Base-by-base conservation (phyloP, 352 stramenopile species). In the Globisporangium acanthophoron region DNA sequence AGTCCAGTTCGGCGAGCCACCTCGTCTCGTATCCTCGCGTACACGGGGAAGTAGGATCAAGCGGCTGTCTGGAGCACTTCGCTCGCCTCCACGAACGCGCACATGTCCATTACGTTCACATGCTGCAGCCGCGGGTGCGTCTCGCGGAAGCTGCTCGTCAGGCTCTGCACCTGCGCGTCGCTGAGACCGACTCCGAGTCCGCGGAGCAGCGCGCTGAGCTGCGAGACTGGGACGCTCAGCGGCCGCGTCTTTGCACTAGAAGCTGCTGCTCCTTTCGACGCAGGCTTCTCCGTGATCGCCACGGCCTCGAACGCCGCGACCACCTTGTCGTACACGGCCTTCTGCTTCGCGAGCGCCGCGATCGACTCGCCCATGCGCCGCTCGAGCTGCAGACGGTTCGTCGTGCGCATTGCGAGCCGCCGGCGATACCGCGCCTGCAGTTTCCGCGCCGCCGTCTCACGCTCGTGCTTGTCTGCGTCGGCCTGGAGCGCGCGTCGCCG, bases 381-480 rank as follows among this genome's bases (percentile, higher is more conserved):
- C 48, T 87, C 78, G 11, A 71, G 58, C 41, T 80, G 75, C 5
- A 77, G 46, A 0, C 68, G 66, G 33, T 75, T 85, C 18, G 81
- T 67, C 24, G 73, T 75, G 3, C 79, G 74, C 65, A 77, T 74
- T 3, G 80, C 78, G 35, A 67, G 69, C 39, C 80, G 69, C 20
- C 78, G 76, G 2, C 83, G 73, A 53, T 82, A 92, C 11, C 80
- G 73, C 1, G 83, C 67, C 52, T 91, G 83, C 53, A 92, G 88
- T 54, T 77, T 84, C 1, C 61, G 63, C 16, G 80, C 83, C 1
- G 83, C 77, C 13, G 66, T 21, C 0, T 75, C 31, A 0, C 73
- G 64, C 33, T 70, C 56, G 7, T 9, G 53, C 1, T 31, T 37
- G 0, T 72, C 65, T 41, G 71, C 41, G 3, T 77, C 65, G 0